These are phyloP conservation scores for Umbelopsis sp. DNA, from an alignment of 192 early-diverging fungal genomes.

Conservation along the genomic window DNA sequence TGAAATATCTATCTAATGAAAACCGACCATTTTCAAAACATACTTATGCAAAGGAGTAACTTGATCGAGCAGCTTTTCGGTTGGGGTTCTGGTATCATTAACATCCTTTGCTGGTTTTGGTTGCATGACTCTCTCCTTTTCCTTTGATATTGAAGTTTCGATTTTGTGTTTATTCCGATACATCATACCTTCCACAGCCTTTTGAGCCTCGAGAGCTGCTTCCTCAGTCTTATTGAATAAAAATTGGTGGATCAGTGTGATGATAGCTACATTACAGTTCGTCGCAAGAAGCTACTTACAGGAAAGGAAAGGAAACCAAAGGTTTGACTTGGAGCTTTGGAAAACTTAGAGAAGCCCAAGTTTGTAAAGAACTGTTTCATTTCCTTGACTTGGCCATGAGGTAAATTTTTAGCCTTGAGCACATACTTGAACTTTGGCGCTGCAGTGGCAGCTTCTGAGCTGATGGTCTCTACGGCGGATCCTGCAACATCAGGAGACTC, in stretches of 20 bases:
- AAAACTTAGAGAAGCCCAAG: slow-evolving; percentile 19
- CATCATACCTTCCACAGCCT: slow-evolving; percentile 17
- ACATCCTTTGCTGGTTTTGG: slow-evolving; percentile 4
- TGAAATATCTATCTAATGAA: not conserved
- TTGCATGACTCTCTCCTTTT: slow-evolving; percentile 55
- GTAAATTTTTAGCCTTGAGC: slow-evolving; percentile 28
- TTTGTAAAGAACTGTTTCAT: slow-evolving; percentile 31
- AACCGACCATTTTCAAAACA: slow-evolving; percentile 6
- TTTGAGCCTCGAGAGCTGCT: slow-evolving; percentile 17
- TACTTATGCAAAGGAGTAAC: slow-evolving; percentile 71
- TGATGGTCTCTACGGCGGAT: not conserved
- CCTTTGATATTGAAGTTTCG: slow-evolving; percentile 49
- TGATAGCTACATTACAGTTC: not conserved
- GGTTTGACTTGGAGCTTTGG: slow-evolving; percentile 32
- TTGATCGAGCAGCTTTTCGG: slow-evolving; percentile 67
- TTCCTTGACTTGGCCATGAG: slow-evolving; percentile 11
- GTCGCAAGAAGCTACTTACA: slow-evolving; percentile 18
- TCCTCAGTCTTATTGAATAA: slow-evolving; percentile 21
- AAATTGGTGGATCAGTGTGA: not conserved
- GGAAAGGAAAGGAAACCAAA: slow-evolving; percentile 30
- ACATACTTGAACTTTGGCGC: slow-evolving; percentile 13
- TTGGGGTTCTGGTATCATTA: slow-evolving; percentile 51
- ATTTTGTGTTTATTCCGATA: slow-evolving; percentile 20
- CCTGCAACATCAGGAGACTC: not conserved
- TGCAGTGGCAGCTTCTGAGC: not conserved